Evolutionary conservation across 2,329 filamentous ascomycete genomes (phyloP).

Genomic region (Lizonia empirigonia): DNA sequence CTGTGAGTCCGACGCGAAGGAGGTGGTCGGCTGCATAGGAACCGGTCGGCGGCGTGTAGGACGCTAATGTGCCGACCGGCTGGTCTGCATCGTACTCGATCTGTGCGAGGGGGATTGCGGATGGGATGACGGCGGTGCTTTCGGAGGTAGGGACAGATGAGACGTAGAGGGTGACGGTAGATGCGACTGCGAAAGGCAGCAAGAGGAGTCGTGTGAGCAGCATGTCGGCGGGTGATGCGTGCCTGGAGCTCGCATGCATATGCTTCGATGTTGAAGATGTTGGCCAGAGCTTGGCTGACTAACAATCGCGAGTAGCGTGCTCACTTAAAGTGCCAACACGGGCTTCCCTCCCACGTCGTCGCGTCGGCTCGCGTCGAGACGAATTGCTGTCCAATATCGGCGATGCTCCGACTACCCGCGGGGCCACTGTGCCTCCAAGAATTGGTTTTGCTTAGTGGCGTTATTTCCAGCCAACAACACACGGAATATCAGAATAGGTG

Average conservation of each 20-base stretch:
- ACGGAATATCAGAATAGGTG: conserved; percentile 37
- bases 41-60: conserved; percentile 46
- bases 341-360: background rate
- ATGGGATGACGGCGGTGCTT: conserved; percentile 59
- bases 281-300: conserved; percentile 16
- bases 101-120: conserved; percentile 50
- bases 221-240: conserved; percentile 38
- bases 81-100: conserved; percentile 51
- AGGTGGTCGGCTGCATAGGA: conserved; percentile 46
- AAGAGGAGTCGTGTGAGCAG: conserved; percentile 43
- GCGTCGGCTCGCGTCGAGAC: conserved; percentile 7
- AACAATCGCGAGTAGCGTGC: conserved; percentile 1
- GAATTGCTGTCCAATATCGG: conserved; percentile 3
- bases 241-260: background rate
- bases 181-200: conserved; percentile 47
- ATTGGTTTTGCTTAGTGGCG: conserved; percentile 25
- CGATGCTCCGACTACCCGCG: conserved; percentile 9
- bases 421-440: background rate
- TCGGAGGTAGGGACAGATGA: conserved; percentile 89
- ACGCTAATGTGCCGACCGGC: conserved; percentile 41
- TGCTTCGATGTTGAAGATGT: background rate
- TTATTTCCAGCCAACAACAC: conserved; percentile 25
- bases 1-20: conserved; percentile 53
- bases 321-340: background rate
- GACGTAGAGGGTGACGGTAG: conserved; percentile 47